Evolutionary conservation across 352 stramenopile species (phyloP).

Genomic region (Phytophthora cryptogea): DNA sequence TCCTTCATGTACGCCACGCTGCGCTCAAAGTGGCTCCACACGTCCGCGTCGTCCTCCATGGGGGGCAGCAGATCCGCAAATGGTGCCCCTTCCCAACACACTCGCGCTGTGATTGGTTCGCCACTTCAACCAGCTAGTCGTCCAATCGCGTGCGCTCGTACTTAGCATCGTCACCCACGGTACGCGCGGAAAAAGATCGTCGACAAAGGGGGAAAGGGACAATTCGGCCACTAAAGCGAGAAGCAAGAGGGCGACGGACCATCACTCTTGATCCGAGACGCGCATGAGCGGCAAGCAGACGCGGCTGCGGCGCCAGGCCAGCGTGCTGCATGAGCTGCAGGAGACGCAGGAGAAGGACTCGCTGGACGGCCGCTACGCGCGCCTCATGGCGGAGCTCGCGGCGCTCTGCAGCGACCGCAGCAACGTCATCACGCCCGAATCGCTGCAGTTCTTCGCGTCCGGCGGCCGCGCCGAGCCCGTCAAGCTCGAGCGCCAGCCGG

Average conservation of each 20-base stretch:
- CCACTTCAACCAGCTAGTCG: conserved; percentile 19
- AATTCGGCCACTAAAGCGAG: conserved; percentile 9
- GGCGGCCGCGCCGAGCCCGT: conserved; percentile 65
- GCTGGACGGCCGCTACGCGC: conserved; percentile 68
- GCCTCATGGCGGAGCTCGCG: conserved; percentile 77
- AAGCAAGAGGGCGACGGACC: conserved; percentile 21
- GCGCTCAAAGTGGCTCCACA: conserved; percentile 52
- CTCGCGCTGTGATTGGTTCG: conserved; percentile 5
- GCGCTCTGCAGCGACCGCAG: conserved; percentile 74
- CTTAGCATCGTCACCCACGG: not conserved
- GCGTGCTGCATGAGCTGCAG: conserved; percentile 79
- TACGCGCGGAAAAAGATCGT: conserved; percentile 32
- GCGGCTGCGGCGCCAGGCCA: conserved; percentile 63
- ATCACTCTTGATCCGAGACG: conserved; percentile 31
- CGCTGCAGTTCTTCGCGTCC: conserved; percentile 68
- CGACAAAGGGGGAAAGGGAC: conserved; percentile 12
- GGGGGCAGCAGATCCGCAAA: no score
- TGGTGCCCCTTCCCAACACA: no score
- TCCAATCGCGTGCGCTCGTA: conserved; percentile 14
- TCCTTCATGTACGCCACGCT: conserved; percentile 60
- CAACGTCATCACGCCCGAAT: conserved; percentile 77
- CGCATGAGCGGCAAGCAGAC: conserved; percentile 36
- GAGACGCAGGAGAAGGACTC: conserved; percentile 79
- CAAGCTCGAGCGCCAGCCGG: conserved; percentile 71
- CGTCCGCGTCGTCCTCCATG: conserved; percentile 28